Evolutionary conservation across 2,329 filamentous ascomycete species (phyloP).

Genomic region (Conoideocrella luteorostrata): DNA sequence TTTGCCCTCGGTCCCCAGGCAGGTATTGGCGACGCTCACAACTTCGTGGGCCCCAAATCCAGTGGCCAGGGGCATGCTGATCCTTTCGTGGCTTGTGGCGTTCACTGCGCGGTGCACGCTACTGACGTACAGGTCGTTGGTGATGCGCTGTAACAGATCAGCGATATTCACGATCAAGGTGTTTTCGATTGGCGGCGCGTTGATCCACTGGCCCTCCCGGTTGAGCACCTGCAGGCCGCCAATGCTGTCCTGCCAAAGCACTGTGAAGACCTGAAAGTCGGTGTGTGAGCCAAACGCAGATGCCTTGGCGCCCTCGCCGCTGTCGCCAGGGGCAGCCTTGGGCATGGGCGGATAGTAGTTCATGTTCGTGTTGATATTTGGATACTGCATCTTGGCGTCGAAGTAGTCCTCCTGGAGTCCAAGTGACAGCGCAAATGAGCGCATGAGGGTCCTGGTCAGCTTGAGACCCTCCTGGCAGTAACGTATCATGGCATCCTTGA

Average conservation of each 20-base stretch:
- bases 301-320: not conserved
- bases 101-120: slow-evolving; percentile 44
- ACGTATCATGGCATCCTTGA: slow-evolving; percentile 37
- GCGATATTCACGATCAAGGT: slow-evolving; percentile 45
- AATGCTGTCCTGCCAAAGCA: slow-evolving; percentile 36
- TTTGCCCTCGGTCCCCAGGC: slow-evolving; percentile 25
- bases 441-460: slow-evolving; percentile 44
- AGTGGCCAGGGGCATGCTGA: slow-evolving; percentile 42
- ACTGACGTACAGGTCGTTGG: slow-evolving; percentile 41
- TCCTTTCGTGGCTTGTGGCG: slow-evolving; percentile 27
- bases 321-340: slow-evolving; percentile 11
- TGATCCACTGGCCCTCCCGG: slow-evolving; percentile 32
- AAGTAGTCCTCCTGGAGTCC: slow-evolving; percentile 48
- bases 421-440: slow-evolving; percentile 48
- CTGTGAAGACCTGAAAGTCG: slow-evolving; percentile 45
- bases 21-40: slow-evolving; percentile 31
- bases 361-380: slow-evolving; percentile 36
- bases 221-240: slow-evolving; percentile 38
- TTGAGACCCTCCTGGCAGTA: slow-evolving; percentile 43
- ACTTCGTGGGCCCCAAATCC: slow-evolving; percentile 33
- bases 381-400: slow-evolving; percentile 45
- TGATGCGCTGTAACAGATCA: slow-evolving; percentile 44
- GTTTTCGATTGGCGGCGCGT: slow-evolving; percentile 30
- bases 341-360: slow-evolving; percentile 33
- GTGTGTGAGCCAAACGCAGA: slow-evolving; percentile 44